Conservation (phyloP, 805 yeast genomes). For the Candida insectalens region DNA sequence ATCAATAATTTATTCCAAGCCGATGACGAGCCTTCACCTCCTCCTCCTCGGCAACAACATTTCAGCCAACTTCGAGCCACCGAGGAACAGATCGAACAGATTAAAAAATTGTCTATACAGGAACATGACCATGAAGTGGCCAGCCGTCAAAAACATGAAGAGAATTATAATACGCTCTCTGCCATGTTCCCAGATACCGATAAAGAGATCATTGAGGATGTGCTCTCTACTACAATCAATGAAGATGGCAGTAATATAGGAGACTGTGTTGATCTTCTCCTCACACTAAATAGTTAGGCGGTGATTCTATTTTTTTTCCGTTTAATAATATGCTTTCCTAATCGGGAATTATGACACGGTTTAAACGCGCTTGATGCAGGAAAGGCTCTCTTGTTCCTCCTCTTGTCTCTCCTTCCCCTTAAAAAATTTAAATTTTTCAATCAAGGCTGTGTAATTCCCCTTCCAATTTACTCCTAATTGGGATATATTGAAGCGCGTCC, state of each 20-base stretch:
- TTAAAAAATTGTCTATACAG: conserved; percentile 21
- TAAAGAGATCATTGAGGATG: conserved; percentile 56
- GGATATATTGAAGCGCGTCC: no score
- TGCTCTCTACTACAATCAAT: conserved; percentile 44
- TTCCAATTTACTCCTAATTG: no score
- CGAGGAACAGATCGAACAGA: conserved; percentile 14
- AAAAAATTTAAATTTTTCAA: no score
- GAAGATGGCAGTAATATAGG: conserved; percentile 45
- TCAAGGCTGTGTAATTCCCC: no score
- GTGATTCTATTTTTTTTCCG: no score
- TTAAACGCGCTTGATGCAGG: no score
- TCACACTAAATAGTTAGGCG: conserved; percentile 16
- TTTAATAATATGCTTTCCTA: neutral
- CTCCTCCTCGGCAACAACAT: neutral
- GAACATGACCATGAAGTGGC: conserved; percentile 24
- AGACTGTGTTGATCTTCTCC: conserved; percentile 59
- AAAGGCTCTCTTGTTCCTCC: no score
- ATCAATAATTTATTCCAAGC: conserved; percentile 15
- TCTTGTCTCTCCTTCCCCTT: no score
- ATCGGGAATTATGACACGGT: no score
- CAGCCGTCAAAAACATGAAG: conserved; percentile 33
- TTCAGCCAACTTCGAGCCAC: conserved; percentile 4
- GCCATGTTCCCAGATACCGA: conserved; percentile 76
- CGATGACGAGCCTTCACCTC: neutral
- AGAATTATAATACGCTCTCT: conserved; percentile 38